Evolutionary conservation across 257 asterid species (phyloP), one percentile per base, ranked within the genome.

Genomic region (Voacanga thouarsii): DNA sequence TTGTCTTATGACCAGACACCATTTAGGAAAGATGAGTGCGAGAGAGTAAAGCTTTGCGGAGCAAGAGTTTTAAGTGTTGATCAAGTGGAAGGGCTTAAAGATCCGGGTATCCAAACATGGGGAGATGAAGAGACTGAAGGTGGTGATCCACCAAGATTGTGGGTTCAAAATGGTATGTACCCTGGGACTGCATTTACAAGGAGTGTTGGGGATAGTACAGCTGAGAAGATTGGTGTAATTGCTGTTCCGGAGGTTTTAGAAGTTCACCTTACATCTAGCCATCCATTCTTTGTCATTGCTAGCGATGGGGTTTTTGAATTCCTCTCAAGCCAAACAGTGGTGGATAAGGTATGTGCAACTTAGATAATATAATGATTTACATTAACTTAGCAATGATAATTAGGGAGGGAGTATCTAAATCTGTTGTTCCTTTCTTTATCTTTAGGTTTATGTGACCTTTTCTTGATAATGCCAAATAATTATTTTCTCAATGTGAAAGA

Each of bases 111-210:
- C 84, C 99, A 94, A 74, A 84, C 96, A 0, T 94, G 99, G 99
- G 97, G 97, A 0, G 93, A 92, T 47, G 97, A 92, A 87, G 99
- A 94, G 80, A 90, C 89, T 0, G 97, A 90, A 71, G 97, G 99
- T n/a, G 87, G 91, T 43, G 99, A 94, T 84, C 99, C 99, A 0
- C 99, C 99, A 2, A 85, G 99, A 80, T 71, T 94, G 86, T 94
- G 99, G 99, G 94, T 94, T 41, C 97, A 92, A 75, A 85, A 91
- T 79, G 97, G 92, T 79, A 91, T 89, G 91, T 94, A 90, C 80
- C 99, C 99, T 0, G 99, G 99, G 76, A 94, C 99, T 57, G 99
- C 99, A 24, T 94, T 94, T 84, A 94, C 98, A 0, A 81, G 98
- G 14, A 94, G 98, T 57, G 93, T 94, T 47, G 98, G 98, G 71